These are phyloP conservation scores for Cucurbita argyrosperma DNA, from an alignment of 306 rosid genomes.

Conservation along the genomic window DNA sequence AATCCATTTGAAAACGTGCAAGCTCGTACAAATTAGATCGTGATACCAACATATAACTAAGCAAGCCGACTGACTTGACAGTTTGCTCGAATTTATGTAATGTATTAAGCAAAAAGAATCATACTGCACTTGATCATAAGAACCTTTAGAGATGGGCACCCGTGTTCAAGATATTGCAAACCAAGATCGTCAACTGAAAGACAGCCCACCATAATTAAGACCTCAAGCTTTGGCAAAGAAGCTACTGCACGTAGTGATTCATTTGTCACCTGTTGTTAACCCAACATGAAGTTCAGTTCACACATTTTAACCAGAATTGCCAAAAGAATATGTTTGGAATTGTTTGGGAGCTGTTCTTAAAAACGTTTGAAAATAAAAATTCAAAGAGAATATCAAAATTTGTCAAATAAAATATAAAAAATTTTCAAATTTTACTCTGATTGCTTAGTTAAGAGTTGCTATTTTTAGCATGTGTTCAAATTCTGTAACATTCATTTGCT, in stretches of 20 bases:
- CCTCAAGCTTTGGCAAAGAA: conserved; percentile 41
- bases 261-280: conserved; percentile 26
- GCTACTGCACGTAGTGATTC: conserved; percentile 45
- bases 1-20: neutral
- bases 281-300: neutral
- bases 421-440: no score
- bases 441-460: no score
- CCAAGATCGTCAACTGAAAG: conserved; percentile 41
- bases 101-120: neutral
- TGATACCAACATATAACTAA: neutral
- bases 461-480: neutral
- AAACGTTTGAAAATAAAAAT: neutral
- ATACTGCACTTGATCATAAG: neutral
- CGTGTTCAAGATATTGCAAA: conserved; percentile 33
- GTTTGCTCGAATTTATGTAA: neutral
- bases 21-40: neutral
- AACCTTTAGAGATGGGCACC: conserved; percentile 51
- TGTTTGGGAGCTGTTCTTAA: neutral
- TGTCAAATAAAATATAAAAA: no score
- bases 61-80: neutral
- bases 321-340: neutral
- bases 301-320: neutral
- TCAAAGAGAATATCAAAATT: neutral
- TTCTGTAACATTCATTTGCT: neutral
- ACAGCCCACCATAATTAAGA: conserved; percentile 36